A percentile compares a stretch with the other conserved stretches of the same genome.
These are phyloP conservation scores for Paramecium primaurelia DNA, from an alignment of 73 alveolate genomes.

Conservation along the genomic window DNA sequence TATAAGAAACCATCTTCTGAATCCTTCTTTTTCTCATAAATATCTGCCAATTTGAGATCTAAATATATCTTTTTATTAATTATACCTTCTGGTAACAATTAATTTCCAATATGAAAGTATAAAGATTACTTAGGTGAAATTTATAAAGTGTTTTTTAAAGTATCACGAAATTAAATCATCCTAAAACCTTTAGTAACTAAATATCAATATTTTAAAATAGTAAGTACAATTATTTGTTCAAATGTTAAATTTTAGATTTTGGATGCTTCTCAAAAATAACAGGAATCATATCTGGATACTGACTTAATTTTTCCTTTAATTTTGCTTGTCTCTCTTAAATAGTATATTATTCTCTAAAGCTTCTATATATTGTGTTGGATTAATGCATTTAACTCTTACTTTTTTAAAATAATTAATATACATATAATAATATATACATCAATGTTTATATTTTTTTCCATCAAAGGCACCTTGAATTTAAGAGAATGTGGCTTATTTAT, in stretches of 20 bases:
- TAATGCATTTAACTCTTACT: background rate
- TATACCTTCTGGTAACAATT: constrained; percentile 10
- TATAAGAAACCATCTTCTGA: constrained; percentile 53
- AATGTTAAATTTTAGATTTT: constrained; percentile 11
- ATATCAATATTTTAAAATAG: background rate
- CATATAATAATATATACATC: background rate
- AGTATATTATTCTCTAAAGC: background rate
- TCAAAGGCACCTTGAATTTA: background rate
- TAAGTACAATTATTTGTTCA: background rate
- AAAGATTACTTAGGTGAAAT: background rate
- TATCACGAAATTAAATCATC: constrained; percentile 19
- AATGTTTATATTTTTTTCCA: constrained; percentile 23
- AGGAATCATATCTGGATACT: constrained; percentile 51
- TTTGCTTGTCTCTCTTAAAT: background rate
- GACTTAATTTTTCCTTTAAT: background rate
- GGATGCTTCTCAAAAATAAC: constrained; percentile 31
- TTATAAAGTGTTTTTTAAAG: background rate
- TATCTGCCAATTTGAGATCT: constrained; percentile 27
- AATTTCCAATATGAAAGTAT: background rate
- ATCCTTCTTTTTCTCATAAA: constrained; percentile 41
- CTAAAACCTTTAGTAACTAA: constrained; percentile 49
- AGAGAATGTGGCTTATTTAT: background rate
- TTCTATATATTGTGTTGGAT: background rate
- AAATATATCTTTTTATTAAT: background rate
- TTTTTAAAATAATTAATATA: background rate